A percentile compares a stretch with the other conserved stretches of the same genome.
Conservation (phyloP, 805 yeast genomes). For the Yamadazyma tumulicola region DNA sequence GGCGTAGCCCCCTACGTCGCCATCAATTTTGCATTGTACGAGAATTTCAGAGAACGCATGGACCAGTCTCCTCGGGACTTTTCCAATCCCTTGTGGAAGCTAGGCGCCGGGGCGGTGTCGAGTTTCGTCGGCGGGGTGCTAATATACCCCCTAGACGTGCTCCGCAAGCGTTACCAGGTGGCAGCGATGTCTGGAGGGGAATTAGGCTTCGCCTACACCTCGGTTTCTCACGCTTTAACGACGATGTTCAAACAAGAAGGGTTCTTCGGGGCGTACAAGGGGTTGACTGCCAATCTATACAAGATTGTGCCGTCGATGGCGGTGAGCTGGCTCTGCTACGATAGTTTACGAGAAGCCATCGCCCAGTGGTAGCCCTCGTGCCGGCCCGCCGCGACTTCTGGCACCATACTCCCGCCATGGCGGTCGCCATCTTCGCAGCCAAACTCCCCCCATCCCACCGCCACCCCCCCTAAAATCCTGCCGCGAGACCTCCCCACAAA, state of each 20-base stretch:
- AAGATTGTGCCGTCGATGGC: conserved; percentile 96
- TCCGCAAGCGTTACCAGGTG: conserved; percentile 89
- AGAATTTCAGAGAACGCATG: conserved; percentile 63
- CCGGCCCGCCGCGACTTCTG: not conserved
- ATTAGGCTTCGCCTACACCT: conserved; percentile 77
- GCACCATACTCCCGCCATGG: not conserved
- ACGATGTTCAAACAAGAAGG: conserved; percentile 77
- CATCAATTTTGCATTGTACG: conserved; percentile 86
- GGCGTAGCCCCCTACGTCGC: conserved; percentile 98
- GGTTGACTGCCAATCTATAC: conserved; percentile 74
- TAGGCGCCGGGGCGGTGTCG: conserved; percentile 77
- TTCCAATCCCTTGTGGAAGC: conserved; percentile 51
- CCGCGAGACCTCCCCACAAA: not conserved
- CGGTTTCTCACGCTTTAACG: conserved; percentile 69
- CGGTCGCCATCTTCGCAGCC: too few species aligned
- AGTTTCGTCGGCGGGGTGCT: conserved; percentile 89
- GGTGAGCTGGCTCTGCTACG: conserved; percentile 86
- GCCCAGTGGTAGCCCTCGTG: conserved; percentile 20
- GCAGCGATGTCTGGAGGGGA: conserved; percentile 74
- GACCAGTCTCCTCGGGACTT: conserved; percentile 30
- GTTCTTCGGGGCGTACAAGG: conserved; percentile 64
- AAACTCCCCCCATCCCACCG: too few species aligned
- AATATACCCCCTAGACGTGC: conserved; percentile 87
- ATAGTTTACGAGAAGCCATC: conserved; percentile 53
- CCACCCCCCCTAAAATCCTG: too few species aligned